Evolutionary conservation across 73 alveolate genomes (phyloP).

Genomic region (Tetrahymena thermophila): DNA sequence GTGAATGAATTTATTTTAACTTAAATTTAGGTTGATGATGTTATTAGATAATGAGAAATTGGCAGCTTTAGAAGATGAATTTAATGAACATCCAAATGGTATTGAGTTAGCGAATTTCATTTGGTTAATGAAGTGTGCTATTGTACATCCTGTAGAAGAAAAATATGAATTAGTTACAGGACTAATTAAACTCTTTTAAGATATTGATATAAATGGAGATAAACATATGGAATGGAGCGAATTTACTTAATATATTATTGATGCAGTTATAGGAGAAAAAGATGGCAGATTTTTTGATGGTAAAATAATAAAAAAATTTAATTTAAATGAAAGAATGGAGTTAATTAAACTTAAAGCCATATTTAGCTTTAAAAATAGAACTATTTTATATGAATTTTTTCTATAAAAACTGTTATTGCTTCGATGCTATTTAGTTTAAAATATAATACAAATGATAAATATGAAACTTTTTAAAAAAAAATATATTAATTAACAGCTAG

Average conservation of each 20-base stretch:
- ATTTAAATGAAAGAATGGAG: no score
- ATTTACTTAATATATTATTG: constrained; percentile 91
- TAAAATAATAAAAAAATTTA: constrained; percentile 12
- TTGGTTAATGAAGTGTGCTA: constrained; percentile 79
- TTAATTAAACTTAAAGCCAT: neutral
- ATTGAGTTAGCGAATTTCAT: constrained; percentile 68
- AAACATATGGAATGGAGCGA: constrained; percentile 96
- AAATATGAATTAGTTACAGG: constrained; percentile 92
- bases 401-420: constrained; percentile 41
- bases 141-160: constrained; percentile 63
- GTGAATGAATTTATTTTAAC: constrained; percentile 59
- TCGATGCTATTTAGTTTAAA: neutral
- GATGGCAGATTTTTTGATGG: constrained; percentile 48
- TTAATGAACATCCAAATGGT: constrained; percentile 84
- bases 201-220: constrained; percentile 95
- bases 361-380: neutral
- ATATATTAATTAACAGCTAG: constrained; percentile 27
- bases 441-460: neutral
- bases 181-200: constrained; percentile 81
- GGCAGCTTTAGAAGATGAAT: constrained; percentile 87
- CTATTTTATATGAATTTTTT: constrained; percentile 47
- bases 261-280: constrained; percentile 87
- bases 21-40: constrained; percentile 88
- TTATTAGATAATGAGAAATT: constrained; percentile 88
- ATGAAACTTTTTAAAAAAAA: constrained; percentile 32